Percentiles rank a stretch among this genome's conserved stretches.
Conservation (phyloP, 371 early-diverging fungal species). For the Mortierella polycephala region DNA sequence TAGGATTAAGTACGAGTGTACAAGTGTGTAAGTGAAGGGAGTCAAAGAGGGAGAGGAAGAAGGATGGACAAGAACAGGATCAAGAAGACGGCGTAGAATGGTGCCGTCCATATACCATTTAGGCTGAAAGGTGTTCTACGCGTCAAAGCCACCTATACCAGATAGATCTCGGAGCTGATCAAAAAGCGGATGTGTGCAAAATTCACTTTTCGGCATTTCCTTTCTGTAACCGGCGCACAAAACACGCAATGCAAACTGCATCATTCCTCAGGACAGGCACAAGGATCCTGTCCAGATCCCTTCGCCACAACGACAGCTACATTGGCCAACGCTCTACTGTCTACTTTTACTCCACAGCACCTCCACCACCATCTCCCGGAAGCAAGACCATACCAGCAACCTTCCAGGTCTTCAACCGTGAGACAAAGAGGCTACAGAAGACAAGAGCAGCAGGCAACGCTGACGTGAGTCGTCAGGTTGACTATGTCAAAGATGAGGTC, state of each 20-base stretch:
- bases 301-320: background rate
- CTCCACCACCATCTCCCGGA: slow-evolving; percentile 18
- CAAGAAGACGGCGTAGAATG: background rate
- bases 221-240: slow-evolving; percentile 1
- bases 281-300: background rate
- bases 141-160: background rate
- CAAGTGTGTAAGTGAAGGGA: background rate
- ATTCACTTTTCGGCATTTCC: background rate
- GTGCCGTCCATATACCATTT: background rate
- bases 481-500: slow-evolving; percentile 93
- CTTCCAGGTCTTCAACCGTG: slow-evolving; percentile 82
- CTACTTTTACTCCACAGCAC: slow-evolving; percentile 29
- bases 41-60: background rate
- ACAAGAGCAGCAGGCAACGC: slow-evolving; percentile 78
- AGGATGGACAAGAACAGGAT: background rate
- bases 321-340: background rate
- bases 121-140: background rate
- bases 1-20: background rate
- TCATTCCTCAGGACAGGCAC: slow-evolving; percentile 15
- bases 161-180: background rate
- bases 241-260: background rate
- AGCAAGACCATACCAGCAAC: slow-evolving; percentile 51
- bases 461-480: slow-evolving; percentile 77
- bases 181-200: background rate
- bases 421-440: slow-evolving; percentile 79